Evolutionary conservation across 257 asterid species (phyloP).

Genomic region (Plantago ovata): DNA sequence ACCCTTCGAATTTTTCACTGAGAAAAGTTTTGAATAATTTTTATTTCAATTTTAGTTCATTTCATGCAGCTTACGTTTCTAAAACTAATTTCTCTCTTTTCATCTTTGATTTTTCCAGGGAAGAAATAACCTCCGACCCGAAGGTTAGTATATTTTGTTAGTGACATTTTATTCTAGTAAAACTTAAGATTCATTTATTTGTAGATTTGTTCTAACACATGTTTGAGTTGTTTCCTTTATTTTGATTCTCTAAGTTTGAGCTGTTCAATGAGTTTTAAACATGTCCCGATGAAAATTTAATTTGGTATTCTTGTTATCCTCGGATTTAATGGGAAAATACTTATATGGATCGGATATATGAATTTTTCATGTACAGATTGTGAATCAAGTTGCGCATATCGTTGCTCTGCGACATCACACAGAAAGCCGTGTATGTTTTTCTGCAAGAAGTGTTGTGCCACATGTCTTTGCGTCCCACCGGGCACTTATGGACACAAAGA

Average conservation of each 20-base stretch:
- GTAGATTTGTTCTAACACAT: too few relatives aligned
- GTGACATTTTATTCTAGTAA: too few relatives aligned
- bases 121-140: conserved; percentile 21
- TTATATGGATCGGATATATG: too few relatives aligned
- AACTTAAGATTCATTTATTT: too few relatives aligned
- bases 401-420: conserved; percentile 35
- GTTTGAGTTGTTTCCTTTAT: too few relatives aligned
- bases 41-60: background rate
- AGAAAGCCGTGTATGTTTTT: conserved; percentile 33
- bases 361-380: conserved; percentile 21
- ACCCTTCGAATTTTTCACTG: too few relatives aligned
- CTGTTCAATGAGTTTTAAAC: too few relatives aligned
- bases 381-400: conserved; percentile 22
- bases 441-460: conserved; percentile 32
- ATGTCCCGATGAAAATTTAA: too few relatives aligned
- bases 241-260: too few relatives aligned
- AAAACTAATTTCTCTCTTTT: background rate
- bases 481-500: conserved; percentile 31
- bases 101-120: conserved; percentile 13
- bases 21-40: too few relatives aligned
- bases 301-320: too few relatives aligned
- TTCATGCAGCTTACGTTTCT: background rate
- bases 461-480: conserved; percentile 27
- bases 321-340: too few relatives aligned
- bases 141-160: conserved; percentile 23